Percentiles rank a stretch among this genome's conserved stretches.
Conservation (phyloP, 2,329 filamentous ascomycete species). For the Neofusicoccum parvum region DNA sequence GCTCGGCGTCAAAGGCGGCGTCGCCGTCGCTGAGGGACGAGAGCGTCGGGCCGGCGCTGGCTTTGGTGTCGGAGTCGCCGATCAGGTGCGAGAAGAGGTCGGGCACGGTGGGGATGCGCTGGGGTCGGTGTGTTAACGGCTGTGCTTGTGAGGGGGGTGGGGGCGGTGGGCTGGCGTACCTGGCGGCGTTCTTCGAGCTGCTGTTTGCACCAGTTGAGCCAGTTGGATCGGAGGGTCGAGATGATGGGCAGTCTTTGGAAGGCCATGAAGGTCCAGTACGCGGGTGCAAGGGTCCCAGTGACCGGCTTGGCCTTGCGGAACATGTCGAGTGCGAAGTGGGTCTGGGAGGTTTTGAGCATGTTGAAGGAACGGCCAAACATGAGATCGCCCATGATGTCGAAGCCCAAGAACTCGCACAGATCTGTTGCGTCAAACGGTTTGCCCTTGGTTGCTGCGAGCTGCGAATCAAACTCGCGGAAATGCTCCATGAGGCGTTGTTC, state of each 20-base stretch:
- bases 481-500: not conserved
- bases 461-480: not conserved
- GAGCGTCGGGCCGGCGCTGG: slow-evolving; percentile 34
- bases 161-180: not conserved
- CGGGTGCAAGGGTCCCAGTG: not conserved
- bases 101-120: slow-evolving; percentile 23
- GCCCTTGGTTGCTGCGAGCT: not conserved
- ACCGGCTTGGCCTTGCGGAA: slow-evolving; percentile 35
- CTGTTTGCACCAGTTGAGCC: not conserved
- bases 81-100: slow-evolving; percentile 54
- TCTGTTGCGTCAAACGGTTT: not conserved
- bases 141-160: not conserved
- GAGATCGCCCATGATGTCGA: slow-evolving; percentile 56
- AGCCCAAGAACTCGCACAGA: slow-evolving; percentile 43
- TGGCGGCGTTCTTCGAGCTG: not conserved
- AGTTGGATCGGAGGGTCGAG: not conserved
- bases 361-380: slow-evolving; percentile 49
- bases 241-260: slow-evolving; percentile 34
- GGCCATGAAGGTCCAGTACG: slow-evolving; percentile 35
- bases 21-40: slow-evolving; percentile 48
- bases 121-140: slow-evolving; percentile 21
- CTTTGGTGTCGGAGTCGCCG: slow-evolving; percentile 48
- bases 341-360: slow-evolving; percentile 45
- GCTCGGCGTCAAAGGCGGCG: slow-evolving; percentile 52
- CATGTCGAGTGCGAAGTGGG: slow-evolving; percentile 45